These are phyloP conservation scores for Fusarium sp. DNA, from an alignment of 2,329 filamentous ascomycete genomes.

Conservation along the genomic window DNA sequence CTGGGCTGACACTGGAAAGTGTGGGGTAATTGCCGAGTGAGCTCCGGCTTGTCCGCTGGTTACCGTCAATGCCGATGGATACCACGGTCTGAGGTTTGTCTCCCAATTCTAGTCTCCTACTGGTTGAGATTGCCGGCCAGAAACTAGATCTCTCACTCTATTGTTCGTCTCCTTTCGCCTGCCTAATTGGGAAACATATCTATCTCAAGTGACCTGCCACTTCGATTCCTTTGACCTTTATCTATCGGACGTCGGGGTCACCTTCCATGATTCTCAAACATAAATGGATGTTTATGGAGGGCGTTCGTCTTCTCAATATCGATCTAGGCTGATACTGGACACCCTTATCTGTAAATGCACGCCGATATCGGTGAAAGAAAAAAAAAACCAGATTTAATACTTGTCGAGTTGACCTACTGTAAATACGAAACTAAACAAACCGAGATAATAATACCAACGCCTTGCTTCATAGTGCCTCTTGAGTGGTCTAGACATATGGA, in stretches of 20 bases:
- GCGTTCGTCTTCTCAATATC: neutral
- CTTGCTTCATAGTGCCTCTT: slow-evolving; percentile 15
- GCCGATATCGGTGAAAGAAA: slow-evolving; percentile 15
- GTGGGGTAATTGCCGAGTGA: slow-evolving; percentile 36
- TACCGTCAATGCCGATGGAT: slow-evolving; percentile 39
- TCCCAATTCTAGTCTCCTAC: slow-evolving; percentile 26
- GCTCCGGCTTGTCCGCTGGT: slow-evolving; percentile 24
- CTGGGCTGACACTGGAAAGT: slow-evolving; percentile 18
- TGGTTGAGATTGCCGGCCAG: slow-evolving; percentile 22
- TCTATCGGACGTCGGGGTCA: slow-evolving; percentile 5
- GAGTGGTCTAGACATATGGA: neutral
- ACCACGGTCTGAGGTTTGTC: slow-evolving; percentile 24
- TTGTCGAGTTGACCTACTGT: neutral
- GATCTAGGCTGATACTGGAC: neutral
- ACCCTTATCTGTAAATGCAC: neutral
- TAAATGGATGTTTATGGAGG: slow-evolving; percentile 1
- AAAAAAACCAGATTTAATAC: neutral
- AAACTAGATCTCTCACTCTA: slow-evolving; percentile 6
- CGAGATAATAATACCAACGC: slow-evolving; percentile 27
- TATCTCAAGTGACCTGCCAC: slow-evolving; percentile 11
- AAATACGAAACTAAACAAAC: slow-evolving; percentile 5
- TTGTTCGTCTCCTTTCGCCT: slow-evolving; percentile 30
- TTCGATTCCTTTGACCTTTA: neutral
- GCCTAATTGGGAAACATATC: slow-evolving; percentile 26
- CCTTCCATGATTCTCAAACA: neutral